These are phyloP conservation scores for Elaphomyces granulatus DNA, from an alignment of 495 filamentous ascomycete species.

Conservation along the genomic window DNA sequence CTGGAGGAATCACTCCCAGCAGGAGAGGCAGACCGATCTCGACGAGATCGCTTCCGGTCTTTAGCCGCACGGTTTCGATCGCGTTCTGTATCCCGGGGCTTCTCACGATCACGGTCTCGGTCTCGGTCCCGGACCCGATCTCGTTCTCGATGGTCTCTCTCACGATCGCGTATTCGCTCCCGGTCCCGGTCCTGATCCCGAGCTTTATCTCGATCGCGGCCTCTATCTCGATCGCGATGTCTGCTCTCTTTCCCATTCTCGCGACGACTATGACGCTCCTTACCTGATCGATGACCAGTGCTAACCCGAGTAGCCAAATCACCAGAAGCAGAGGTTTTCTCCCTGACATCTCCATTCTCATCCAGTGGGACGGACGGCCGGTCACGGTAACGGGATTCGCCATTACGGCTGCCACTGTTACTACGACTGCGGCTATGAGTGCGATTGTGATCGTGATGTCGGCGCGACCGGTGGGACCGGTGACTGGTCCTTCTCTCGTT, in stretches of 20 bases:
- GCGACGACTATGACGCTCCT: constrained; percentile 28
- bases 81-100: constrained; percentile 31
- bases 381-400: constrained; percentile 14
- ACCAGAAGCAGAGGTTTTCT: constrained; percentile 5
- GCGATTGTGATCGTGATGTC: constrained; percentile 35
- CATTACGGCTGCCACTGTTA: constrained; percentile 13
- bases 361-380: constrained; percentile 13
- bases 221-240: constrained; percentile 21
- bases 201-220: constrained; percentile 17
- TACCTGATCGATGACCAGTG: constrained; percentile 20
- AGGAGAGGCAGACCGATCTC: constrained; percentile 34
- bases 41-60: constrained; percentile 41
- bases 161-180: constrained; percentile 28
- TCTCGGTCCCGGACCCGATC: constrained; percentile 35
- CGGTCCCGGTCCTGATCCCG: constrained; percentile 23
- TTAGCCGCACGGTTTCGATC: constrained; percentile 33
- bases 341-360: constrained; percentile 11
- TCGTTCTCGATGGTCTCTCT: constrained; percentile 20
- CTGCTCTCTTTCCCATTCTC: constrained; percentile 21
- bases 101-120: constrained; percentile 29
- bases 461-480: constrained; percentile 32
- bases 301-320: constrained; percentile 17
- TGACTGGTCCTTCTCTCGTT: constrained; percentile 29
- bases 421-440: constrained; percentile 13
- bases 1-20: constrained; percentile 21